These are phyloP conservation scores for Penicillium canescens DNA, from an alignment of 495 filamentous ascomycete species.

Conservation along the genomic window DNA sequence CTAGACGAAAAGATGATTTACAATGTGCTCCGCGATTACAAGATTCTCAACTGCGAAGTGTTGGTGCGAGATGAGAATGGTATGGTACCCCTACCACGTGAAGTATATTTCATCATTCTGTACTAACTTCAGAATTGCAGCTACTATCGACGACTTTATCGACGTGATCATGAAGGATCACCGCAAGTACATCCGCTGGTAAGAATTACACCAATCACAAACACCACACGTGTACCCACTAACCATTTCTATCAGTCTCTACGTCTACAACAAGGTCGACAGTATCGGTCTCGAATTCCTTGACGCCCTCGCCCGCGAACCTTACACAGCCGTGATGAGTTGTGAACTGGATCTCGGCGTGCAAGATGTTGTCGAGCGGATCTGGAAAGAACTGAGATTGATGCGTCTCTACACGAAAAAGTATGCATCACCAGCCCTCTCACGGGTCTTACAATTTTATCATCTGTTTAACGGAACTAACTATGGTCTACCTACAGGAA, in stretches of 20 bases:
- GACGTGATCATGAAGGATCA: conserved; percentile 99
- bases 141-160: conserved; percentile 97
- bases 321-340: conserved; percentile 93
- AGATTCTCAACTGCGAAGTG: conserved; percentile 97
- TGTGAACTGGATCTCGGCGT: conserved; percentile 98
- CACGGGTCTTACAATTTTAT: too few relatives aligned
- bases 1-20: conserved; percentile 97
- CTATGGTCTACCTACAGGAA: conserved; percentile 51
- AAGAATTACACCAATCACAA: conserved; percentile 6
- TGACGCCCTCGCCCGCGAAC: conserved; percentile 87
- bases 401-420: conserved; percentile 96
- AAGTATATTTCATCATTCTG: too few relatives aligned
- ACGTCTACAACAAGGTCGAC: conserved; percentile 99
- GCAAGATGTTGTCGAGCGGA: conserved; percentile 89
- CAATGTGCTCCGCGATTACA: conserved; percentile 97
- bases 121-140: conserved; percentile 35
- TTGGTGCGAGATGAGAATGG: conserved; percentile 91
- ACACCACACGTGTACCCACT: neutral
- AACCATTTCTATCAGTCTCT: conserved; percentile 59
- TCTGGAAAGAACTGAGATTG: conserved; percentile 91
- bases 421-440: conserved; percentile 23
- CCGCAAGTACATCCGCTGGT: conserved; percentile 92
- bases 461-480: conserved; percentile 2
- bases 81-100: conserved; percentile 23
- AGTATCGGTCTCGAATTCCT: conserved; percentile 90